Evolutionary conservation across 805 yeast genomes (phyloP), one percentile per base, ranked within the genome.

Genomic region (Metschnikowia colocasiae): DNA sequence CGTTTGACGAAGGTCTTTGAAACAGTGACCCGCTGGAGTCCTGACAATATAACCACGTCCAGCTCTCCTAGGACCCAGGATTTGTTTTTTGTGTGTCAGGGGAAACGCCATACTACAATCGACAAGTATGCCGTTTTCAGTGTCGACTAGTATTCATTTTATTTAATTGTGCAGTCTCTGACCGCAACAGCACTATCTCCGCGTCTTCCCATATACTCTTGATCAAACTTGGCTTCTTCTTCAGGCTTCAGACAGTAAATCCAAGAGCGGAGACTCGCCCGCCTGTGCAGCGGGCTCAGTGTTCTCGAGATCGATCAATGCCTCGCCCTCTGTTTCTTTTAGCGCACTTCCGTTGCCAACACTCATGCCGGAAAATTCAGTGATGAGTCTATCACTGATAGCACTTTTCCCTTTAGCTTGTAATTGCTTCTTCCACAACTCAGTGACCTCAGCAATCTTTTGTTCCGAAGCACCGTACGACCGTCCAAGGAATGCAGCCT

Each of bases 401-500:
- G 73, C 68, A 1, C 63, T 61, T 56, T 85, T 82, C 33, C 84
- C 86, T 32, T 69, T 65, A 12, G 66, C 59, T 2, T 45, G 59
- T 49, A 92, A 73, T 37, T 73, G 63, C 13, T 72, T 64, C 65
- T 86, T 87, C 98, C 99, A 92, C 48, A 69, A 63, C 10, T 69
- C 68, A 30, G 87, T 79, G 19, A 78, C 64, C 20, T 68, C 63
- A 26, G 70, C 63, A 23, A 82, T 63, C 48, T 74, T 75, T 9
- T 71, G 74, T 19, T 56, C 45, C 19, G 60, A 54, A 19, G 59
- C 58, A 35, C 82, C 81, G 61, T 89, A 94, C 31, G 94, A 83
- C 40, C 77, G 73, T 31, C 86, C 86, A 54, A 94, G 78, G 52
- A 94, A 63, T 2, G 97, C 79, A 27, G 97, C 97, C 67, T 94